These are phyloP conservation scores for Penicillium tannophilum DNA, from an alignment of 495 filamentous ascomycete genomes.

Conservation along the genomic window DNA sequence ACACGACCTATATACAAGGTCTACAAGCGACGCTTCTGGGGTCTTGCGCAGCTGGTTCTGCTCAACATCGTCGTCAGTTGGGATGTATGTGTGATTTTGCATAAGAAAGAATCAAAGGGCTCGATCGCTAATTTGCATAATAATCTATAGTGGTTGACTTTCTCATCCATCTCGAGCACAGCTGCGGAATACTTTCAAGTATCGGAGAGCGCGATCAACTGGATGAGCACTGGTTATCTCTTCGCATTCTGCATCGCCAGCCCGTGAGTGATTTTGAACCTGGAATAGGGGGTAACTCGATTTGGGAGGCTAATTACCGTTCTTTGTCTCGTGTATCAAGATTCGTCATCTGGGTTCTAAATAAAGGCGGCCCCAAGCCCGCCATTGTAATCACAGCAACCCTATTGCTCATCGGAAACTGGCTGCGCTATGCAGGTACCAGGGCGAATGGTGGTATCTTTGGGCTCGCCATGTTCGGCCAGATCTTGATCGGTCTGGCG, in stretches of 20 bases:
- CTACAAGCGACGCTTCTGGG: conserved; percentile 91
- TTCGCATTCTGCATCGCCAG: conserved; percentile 78
- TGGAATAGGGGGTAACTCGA: not conserved
- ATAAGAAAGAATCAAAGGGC: not conserved
- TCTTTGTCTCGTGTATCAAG: conserved; percentile 28
- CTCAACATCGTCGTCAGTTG: conserved; percentile 93
- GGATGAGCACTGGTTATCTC: conserved; percentile 83
- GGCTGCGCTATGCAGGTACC: conserved; percentile 88
- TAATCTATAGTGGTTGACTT: conserved; percentile 79
- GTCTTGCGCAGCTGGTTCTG: conserved; percentile 77
- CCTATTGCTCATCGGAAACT: conserved; percentile 81
- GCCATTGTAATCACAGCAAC: conserved; percentile 73
- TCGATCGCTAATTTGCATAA: conserved; percentile 9
- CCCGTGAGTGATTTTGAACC: conserved; percentile 52
- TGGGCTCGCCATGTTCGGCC: conserved; percentile 87
- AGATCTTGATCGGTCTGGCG: conserved; percentile 84
- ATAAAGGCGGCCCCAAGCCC: conserved; percentile 75
- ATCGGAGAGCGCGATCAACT: conserved; percentile 80
- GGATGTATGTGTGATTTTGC: conserved; percentile 67
- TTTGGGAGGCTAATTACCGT: not conserved
- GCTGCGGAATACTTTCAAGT: conserved; percentile 76
- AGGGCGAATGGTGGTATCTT: conserved; percentile 62
- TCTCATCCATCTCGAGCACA: conserved; percentile 78
- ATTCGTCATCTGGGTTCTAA: conserved; percentile 73
- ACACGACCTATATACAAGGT: conserved; percentile 61